A percentile compares a stretch with the other conserved stretches of the same genome.
phyloP scores from a whole-genome alignment of 352 stramenopile genomes.

The Pythium guiyangense region DNA sequence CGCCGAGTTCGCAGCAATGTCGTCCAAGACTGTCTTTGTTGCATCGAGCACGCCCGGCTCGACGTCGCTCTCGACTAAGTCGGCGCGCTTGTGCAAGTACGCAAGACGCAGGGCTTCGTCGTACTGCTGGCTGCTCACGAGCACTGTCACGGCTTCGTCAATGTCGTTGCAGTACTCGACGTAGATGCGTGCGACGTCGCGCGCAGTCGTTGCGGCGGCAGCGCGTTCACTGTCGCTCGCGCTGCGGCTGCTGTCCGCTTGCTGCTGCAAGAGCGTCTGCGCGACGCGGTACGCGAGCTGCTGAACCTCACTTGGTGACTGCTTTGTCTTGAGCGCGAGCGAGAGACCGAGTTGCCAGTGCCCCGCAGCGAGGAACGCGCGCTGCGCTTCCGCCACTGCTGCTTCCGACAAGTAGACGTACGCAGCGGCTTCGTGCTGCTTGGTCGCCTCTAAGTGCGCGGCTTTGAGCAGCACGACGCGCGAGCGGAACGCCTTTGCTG shows the following conservation, averaged over 20 bases:
- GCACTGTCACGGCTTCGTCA: conserved; percentile 61
- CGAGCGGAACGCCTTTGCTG: conserved; percentile 20
- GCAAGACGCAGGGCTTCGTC: conserved; percentile 50
- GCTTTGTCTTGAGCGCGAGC: conserved; percentile 23
- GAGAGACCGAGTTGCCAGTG: conserved; percentile 64
- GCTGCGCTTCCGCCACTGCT: conserved; percentile 32
- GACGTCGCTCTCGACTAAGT: conserved; percentile 73
- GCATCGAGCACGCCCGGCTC: conserved; percentile 46
- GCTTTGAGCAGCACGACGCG: conserved; percentile 49
- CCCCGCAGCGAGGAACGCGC: conserved; percentile 47
- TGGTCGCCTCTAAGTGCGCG: conserved; percentile 28
- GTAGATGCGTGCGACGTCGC: conserved; percentile 49
- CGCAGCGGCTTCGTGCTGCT: conserved; percentile 44
- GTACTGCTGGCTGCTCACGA: conserved; percentile 62
- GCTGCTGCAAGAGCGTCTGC: conserved; percentile 35
- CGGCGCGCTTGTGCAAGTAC: conserved; percentile 43
- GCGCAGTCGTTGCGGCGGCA: conserved; percentile 13
- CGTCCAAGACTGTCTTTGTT: conserved; percentile 38
- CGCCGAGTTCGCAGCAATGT: conserved; percentile 35
- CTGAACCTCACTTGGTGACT: conserved; percentile 22
- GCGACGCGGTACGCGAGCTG: conserved; percentile 47
- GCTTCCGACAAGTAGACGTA: conserved; percentile 57
- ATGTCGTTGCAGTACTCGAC: conserved; percentile 71
- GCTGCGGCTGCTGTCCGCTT: conserved; percentile 7
- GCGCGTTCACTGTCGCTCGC: conserved; percentile 4